These are phyloP conservation scores for Spirogloea muscicola DNA, from an alignment of 139 green algal species.

Conservation along the genomic window DNA sequence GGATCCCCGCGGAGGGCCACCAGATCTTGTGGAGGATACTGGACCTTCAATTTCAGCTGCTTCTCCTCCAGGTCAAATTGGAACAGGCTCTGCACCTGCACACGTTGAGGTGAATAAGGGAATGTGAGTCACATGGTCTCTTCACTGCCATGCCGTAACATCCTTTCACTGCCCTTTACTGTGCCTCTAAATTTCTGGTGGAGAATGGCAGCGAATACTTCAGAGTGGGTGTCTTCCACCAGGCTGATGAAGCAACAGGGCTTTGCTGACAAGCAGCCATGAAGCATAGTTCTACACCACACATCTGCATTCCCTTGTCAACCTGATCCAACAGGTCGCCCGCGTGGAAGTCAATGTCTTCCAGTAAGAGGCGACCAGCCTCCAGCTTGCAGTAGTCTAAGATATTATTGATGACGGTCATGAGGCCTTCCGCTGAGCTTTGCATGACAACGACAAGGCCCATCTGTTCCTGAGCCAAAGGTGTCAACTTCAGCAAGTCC, in stretches of 20 bases:
- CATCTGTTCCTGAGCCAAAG: slow-evolving; percentile 10
- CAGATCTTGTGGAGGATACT: not conserved
- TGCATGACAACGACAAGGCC: slow-evolving; percentile 54
- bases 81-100: slow-evolving; percentile 29
- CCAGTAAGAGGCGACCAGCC: slow-evolving; percentile 45
- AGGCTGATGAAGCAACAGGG: no score
- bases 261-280: slow-evolving; percentile 44
- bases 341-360: slow-evolving; percentile 33
- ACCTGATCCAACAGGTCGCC: slow-evolving; percentile 8
- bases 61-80: slow-evolving; percentile 53
- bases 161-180: no score
- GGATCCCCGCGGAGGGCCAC: slow-evolving; percentile 46
- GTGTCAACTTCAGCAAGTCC: slow-evolving; percentile 32
- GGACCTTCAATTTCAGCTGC: slow-evolving; percentile 12
- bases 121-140: no score
- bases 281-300: no score
- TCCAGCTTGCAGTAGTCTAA: slow-evolving; percentile 60
- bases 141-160: no score
- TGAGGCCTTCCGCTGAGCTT: slow-evolving; percentile 54
- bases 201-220: no score
- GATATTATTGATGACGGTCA: slow-evolving; percentile 61
- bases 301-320: no score
- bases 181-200: no score
- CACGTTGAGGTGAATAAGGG: no score
- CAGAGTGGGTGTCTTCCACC: no score